Evolutionary conservation across 345 rosid species (phyloP), one percentile per base, ranked within the genome.

Genomic region (Pugionium dolabratum): DNA sequence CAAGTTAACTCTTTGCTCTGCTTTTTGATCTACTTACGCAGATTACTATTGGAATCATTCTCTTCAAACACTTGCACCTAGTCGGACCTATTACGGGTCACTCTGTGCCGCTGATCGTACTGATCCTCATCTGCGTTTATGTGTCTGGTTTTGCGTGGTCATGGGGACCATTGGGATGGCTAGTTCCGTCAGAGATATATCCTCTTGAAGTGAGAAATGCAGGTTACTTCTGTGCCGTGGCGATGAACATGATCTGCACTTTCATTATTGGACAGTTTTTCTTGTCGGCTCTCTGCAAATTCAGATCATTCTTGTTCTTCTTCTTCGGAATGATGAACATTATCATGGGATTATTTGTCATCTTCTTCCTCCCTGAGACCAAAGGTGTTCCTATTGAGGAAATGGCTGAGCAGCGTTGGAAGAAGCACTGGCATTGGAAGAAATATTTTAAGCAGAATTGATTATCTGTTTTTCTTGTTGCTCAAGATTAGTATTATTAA

Each of bases 161-260:
- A 6, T 85, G 88, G 95, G 95, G 91, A 1, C 89, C 89, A 4
- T 30, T 88, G 10, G 86, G 91, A 47, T 88, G 89, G 87, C 72
- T 84, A 9, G 86, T 88, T 57, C 86, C 89, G 0, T 84, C 87
- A 7, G 95, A 85, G 78, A 85, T 88, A 3, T 85, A 75, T 30
- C 75, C 83, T 0, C 32, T 85, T 26, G 91, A 85, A 67, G 81
- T 85, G 46, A 72, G 87, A 39, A 84, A 83, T 0, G 78, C 83
- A 1, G 91, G 85, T 11, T 87, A 84, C 50, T 85, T 83, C 55
- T 69, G 84, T 11, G 82, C 79, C 0, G 89, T 88, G 51, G 87
- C 83, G 0, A 83, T 84, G 61, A 72, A 69, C 60, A 76, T 85
- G 80, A 3, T 79, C 5, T 85, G 82, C 66, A 85, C 87, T 30